Evolutionary conservation across 768 basidiomycete genomes (phyloP).

Genomic region (Suillus spraguei): DNA sequence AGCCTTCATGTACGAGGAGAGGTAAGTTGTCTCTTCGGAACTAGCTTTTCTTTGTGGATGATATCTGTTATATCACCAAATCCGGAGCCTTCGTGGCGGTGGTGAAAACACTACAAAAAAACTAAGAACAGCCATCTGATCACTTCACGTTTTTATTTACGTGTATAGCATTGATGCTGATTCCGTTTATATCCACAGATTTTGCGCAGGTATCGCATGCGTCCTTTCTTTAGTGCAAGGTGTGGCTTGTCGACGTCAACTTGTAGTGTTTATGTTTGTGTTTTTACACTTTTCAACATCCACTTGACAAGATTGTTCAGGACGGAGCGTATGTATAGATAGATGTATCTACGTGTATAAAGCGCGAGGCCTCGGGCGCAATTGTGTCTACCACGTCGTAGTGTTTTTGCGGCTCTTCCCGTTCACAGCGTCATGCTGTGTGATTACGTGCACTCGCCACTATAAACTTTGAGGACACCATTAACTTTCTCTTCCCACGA

Average conservation of each 20-base stretch:
- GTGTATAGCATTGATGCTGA: neutral
- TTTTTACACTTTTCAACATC: too few relatives aligned
- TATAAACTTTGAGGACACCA: too few relatives aligned
- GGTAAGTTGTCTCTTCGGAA: neutral
- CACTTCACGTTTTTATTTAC: slow-evolving; percentile 4
- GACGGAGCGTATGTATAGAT: too few relatives aligned
- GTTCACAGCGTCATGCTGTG: too few relatives aligned
- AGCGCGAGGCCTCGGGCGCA: too few relatives aligned
- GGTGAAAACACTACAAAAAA: slow-evolving; percentile 30
- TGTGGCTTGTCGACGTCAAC: too few relatives aligned
- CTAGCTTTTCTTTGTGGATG: neutral
- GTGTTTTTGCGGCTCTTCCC: too few relatives aligned
- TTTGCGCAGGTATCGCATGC: neutral
- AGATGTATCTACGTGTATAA: too few relatives aligned
- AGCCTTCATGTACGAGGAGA: neutral
- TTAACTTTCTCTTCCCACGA: too few relatives aligned
- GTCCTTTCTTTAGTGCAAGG: neutral
- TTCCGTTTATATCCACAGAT: neutral
- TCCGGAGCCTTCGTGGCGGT: slow-evolving; percentile 31
- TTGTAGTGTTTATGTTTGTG: neutral
- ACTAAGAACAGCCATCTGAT: slow-evolving; percentile 40
- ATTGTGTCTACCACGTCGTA: too few relatives aligned
- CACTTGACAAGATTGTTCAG: too few relatives aligned
- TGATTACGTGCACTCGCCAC: too few relatives aligned
- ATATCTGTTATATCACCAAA: slow-evolving; percentile 19